phyloP scores from a whole-genome alignment of 106 monocot species.

The Dendrobium catenatum region DNA sequence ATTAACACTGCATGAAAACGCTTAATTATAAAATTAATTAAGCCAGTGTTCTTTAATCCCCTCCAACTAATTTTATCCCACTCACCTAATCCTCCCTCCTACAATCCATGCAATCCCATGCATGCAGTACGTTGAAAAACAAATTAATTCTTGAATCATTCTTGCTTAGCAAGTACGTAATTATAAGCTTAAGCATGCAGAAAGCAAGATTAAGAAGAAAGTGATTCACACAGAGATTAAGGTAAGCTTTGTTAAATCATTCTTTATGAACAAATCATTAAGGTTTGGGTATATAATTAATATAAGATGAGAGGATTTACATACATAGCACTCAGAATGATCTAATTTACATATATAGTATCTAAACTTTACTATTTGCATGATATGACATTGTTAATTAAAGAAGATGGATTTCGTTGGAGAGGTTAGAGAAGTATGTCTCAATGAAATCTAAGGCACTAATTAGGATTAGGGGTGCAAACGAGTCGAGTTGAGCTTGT shows the following conservation, averaged over 20 bases:
- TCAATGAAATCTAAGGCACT: too few species aligned
- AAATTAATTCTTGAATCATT: neutral
- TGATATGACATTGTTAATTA: too few species aligned
- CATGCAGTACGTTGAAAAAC: neutral
- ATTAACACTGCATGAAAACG: too few species aligned
- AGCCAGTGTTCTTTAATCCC: neutral
- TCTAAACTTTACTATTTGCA: too few species aligned
- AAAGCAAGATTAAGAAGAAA: neutral
- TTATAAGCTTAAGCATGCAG: neutral
- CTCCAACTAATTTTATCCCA: neutral
- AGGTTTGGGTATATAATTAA: neutral
- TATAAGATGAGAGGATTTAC: too few species aligned
- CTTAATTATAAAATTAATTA: neutral
- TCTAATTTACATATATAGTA: too few species aligned
- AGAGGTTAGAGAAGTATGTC: too few species aligned
- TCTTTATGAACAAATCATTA: neutral
- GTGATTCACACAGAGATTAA: neutral
- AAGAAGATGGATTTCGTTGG: too few species aligned
- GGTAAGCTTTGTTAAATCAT: neutral
- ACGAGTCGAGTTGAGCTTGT: too few species aligned
- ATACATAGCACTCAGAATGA: too few species aligned
- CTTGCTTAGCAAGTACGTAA: neutral
- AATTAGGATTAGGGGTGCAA: too few species aligned
- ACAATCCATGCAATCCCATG: neutral
- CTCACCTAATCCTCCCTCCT: neutral